Conservation (phyloP, 805 yeast genomes). For the Metschnikowia cubensis region DNA sequence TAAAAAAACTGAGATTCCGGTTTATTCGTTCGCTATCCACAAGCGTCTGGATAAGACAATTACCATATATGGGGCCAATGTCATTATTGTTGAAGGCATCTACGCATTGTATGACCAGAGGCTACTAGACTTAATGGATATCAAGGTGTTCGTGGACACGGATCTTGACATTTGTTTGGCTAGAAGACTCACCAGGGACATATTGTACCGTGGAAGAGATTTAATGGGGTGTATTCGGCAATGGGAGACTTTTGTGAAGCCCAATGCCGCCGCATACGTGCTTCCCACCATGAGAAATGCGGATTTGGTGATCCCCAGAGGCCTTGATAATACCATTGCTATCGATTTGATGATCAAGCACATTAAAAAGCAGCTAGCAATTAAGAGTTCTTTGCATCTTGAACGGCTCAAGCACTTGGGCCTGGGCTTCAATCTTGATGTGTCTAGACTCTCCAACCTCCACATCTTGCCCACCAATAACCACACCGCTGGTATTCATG, state of each 20-base stretch:
- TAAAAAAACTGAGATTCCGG: conserved; percentile 38
- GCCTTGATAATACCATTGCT: conserved; percentile 78
- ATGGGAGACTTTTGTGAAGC: conserved; percentile 90
- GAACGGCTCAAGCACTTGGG: conserved; percentile 59
- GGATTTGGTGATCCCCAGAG: conserved; percentile 87
- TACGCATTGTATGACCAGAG: conserved; percentile 73
- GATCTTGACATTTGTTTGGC: conserved; percentile 91
- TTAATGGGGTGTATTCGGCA: conserved; percentile 77
- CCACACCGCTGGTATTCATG: conserved; percentile 68
- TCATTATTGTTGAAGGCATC: conserved; percentile 87
- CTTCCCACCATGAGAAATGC: conserved; percentile 75
- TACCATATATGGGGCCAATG: conserved; percentile 89
- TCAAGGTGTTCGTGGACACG: conserved; percentile 88
- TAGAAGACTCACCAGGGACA: conserved; percentile 82
- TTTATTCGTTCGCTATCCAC: conserved; percentile 66
- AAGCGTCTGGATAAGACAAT: conserved; percentile 60
- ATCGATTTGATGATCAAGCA: conserved; percentile 76
- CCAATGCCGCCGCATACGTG: conserved; percentile 75
- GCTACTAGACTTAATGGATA: conserved; percentile 70
- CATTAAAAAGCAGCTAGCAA: conserved; percentile 62
- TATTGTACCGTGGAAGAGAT: conserved; percentile 81
- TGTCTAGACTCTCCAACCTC: conserved; percentile 28
- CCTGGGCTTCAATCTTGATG: conserved; percentile 29
- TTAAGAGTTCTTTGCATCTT: conserved; percentile 67
- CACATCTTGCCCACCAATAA: conserved; percentile 46